Conservation (phyloP, 2,329 filamentous ascomycete genomes). For the Microdochium trichocladiopsis region DNA sequence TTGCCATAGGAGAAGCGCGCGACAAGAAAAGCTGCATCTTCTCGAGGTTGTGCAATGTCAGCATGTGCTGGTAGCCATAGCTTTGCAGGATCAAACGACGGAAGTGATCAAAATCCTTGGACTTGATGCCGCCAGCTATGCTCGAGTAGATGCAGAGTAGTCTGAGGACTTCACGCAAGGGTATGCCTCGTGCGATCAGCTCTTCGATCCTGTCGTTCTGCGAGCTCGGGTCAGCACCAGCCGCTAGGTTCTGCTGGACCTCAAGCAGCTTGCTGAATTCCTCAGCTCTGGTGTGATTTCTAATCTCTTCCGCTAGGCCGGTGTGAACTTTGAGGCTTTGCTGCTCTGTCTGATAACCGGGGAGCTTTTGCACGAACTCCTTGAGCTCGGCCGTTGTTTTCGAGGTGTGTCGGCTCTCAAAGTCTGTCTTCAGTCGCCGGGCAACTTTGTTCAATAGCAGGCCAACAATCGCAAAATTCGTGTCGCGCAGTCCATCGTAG, state of each 20-base stretch:
- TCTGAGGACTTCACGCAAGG: slow-evolving; percentile 74
- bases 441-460: slow-evolving; percentile 85
- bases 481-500: slow-evolving; percentile 79
- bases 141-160: slow-evolving; percentile 88
- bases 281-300: slow-evolving; percentile 85
- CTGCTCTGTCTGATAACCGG: slow-evolving; percentile 87
- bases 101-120: slow-evolving; percentile 84
- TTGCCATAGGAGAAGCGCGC: slow-evolving; percentile 68
- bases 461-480: slow-evolving; percentile 93
- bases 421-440: slow-evolving; percentile 74
- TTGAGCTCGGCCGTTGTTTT: slow-evolving; percentile 88
- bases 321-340: slow-evolving; percentile 90
- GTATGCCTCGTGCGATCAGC: slow-evolving; percentile 80
- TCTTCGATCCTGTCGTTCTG: slow-evolving; percentile 92
- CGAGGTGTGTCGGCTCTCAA: slow-evolving; percentile 77
- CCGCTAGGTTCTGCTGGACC: slow-evolving; percentile 91
- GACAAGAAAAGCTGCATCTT: slow-evolving; percentile 82
- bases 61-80: slow-evolving; percentile 89
- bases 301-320: slow-evolving; percentile 87
- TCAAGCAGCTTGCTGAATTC: slow-evolving; percentile 83
- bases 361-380: slow-evolving; percentile 91
- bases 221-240: slow-evolving; percentile 78
- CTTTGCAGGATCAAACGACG: slow-evolving; percentile 82
- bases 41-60: slow-evolving; percentile 83
- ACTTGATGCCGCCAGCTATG: slow-evolving; percentile 79